Conservation (phyloP, 1,284 basidiomycete genomes). For the Violaceomyces palustris region DNA sequence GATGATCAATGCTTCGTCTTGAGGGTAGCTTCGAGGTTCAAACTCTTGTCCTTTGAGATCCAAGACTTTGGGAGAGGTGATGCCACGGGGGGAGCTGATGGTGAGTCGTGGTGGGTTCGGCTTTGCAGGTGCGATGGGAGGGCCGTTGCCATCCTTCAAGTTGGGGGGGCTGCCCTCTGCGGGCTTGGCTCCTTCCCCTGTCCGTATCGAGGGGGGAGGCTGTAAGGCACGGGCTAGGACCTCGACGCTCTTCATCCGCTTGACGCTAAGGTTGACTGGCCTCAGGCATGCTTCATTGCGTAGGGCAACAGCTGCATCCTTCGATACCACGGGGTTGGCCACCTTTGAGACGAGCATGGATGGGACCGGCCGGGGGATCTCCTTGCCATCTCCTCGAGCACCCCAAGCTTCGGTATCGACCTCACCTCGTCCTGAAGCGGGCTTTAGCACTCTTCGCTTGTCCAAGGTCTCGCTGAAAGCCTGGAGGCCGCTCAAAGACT, state of each 20-base stretch:
- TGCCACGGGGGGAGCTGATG: conserved; percentile 25
- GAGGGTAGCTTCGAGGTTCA: conserved; percentile 22
- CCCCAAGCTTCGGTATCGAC: too few relatives aligned
- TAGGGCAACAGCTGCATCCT: conserved; percentile 21
- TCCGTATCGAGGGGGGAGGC: conserved; percentile 6
- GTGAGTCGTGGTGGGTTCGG: conserved; percentile 22
- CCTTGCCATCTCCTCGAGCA: too few relatives aligned
- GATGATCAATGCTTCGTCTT: conserved; percentile 7
- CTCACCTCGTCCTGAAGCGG: too few relatives aligned
- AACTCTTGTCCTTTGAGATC: conserved; percentile 18
- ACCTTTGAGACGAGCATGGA: too few relatives aligned
- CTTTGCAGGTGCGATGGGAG: neutral
- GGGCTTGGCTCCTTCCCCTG: conserved; percentile 2
- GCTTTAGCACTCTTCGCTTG: conserved; percentile 2
- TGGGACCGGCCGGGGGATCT: too few relatives aligned
- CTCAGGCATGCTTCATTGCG: conserved; percentile 21
- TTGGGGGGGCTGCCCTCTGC: conserved; percentile 11
- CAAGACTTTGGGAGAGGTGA: conserved; percentile 24
- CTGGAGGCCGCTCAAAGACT: conserved; percentile 18
- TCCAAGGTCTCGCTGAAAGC: conserved; percentile 22
- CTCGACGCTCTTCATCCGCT: conserved; percentile 30
- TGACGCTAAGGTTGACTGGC: conserved; percentile 18
- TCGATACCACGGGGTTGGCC: conserved; percentile 25
- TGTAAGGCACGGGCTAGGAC: conserved; percentile 23
- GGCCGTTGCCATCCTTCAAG: neutral